Percentiles rank a stretch among this genome's conserved stretches.
Evolutionary conservation across 176 grass and related monocot genomes (phyloP).

Genomic region (Cymbopogon citratus): DNA sequence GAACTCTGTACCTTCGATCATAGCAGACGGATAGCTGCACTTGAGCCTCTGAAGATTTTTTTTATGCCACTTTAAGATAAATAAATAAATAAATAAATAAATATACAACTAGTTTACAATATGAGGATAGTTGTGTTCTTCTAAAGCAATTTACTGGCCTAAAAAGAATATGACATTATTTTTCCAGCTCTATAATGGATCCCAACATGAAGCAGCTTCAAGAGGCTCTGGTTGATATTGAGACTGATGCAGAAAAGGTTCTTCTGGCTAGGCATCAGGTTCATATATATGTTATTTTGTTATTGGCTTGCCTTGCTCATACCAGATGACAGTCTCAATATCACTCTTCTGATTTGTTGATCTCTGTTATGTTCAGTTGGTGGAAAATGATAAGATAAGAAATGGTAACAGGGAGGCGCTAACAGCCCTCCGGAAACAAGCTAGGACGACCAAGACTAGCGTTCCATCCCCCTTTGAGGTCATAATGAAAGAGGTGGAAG

Average conservation of each 20-base stretch:
- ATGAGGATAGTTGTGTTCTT: neutral
- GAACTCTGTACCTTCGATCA: neutral
- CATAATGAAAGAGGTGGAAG: slow-evolving; percentile 77
- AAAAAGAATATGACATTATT: slow-evolving; percentile 11
- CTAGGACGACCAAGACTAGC: slow-evolving; percentile 73
- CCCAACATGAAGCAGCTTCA: slow-evolving; percentile 55
- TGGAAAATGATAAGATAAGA: slow-evolving; percentile 67
- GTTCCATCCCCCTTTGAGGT: slow-evolving; percentile 64
- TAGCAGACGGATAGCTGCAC: neutral
- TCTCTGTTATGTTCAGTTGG: slow-evolving; percentile 33
- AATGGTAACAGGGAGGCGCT: slow-evolving; percentile 71
- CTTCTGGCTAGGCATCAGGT: slow-evolving; percentile 91
- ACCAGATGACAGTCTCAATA: neutral
- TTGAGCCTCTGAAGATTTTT: neutral
- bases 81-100: neutral
- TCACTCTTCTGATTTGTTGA: neutral
- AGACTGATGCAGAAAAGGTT: slow-evolving; percentile 71
- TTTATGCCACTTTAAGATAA: neutral
- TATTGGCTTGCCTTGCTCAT: neutral
- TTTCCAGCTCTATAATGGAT: slow-evolving; percentile 49
- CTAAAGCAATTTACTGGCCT: neutral
- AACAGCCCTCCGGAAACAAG: slow-evolving; percentile 60
- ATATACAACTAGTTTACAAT: neutral
- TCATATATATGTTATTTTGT: neutral
- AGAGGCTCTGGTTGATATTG: slow-evolving; percentile 60